These are phyloP conservation scores for Mycena venus DNA, from an alignment of 768 basidiomycete genomes.

Conservation along the genomic window DNA sequence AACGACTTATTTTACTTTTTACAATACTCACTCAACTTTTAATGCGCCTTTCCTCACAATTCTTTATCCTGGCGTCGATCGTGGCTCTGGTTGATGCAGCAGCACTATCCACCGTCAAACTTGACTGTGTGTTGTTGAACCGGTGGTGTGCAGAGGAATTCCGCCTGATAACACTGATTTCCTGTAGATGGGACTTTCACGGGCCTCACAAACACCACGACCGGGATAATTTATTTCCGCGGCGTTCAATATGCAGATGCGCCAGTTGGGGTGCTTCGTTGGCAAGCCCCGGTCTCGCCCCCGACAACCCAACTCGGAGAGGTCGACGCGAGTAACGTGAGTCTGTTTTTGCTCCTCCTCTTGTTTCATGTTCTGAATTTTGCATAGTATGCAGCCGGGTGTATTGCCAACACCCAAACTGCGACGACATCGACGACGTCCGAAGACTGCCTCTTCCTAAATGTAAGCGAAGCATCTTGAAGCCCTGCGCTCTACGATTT, in stretches of 20 bases:
- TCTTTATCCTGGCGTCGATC: too few relatives aligned
- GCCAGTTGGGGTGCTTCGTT: slow-evolving; percentile 56
- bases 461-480: slow-evolving; percentile 49
- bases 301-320: slow-evolving; percentile 51
- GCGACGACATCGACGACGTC: slow-evolving; percentile 46
- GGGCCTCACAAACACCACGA: slow-evolving; percentile 45
- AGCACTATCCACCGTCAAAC: slow-evolving; percentile 25
- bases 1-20: too few relatives aligned
- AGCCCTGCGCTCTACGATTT: background rate
- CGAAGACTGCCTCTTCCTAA: slow-evolving; percentile 60
- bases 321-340: slow-evolving; percentile 53
- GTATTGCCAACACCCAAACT: slow-evolving; percentile 49
- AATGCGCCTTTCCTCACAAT: too few relatives aligned
- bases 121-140: slow-evolving; percentile 35
- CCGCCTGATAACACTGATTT: too few relatives aligned
- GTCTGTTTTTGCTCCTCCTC: background rate
- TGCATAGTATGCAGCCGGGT: slow-evolving; percentile 48
- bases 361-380: background rate
- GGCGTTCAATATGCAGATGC: slow-evolving; percentile 61
- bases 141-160: too few relatives aligned
- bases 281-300: slow-evolving; percentile 54
- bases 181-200: slow-evolving; percentile 52
- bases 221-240: slow-evolving; percentile 49
- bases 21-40: too few relatives aligned
- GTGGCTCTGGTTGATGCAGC: slow-evolving; percentile 9